These are phyloP conservation scores for Solanum chilense DNA, from an alignment of 257 asterid species.

Conservation along the genomic window DNA sequence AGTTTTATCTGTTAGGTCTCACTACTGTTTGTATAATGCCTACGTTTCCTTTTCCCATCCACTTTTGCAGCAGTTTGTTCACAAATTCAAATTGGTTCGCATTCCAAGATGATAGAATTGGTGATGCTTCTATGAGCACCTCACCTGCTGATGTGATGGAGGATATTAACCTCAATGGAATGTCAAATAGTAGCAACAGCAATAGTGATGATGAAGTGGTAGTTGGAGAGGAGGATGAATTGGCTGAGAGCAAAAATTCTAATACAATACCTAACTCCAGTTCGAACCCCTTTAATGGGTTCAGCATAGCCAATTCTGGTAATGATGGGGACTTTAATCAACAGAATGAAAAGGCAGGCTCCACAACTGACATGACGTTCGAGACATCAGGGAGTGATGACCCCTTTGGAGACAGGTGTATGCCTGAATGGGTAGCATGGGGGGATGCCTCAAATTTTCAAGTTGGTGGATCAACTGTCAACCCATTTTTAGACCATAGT, in stretches of 20 bases:
- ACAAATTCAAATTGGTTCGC: slow-evolving; percentile 99
- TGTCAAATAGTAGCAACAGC: slow-evolving; percentile 43
- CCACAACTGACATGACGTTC: slow-evolving; percentile 38
- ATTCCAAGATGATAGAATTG: slow-evolving; percentile 69
- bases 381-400: slow-evolving; percentile 65
- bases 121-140: slow-evolving; percentile 36
- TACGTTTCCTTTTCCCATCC: neutral
- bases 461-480: slow-evolving; percentile 46
- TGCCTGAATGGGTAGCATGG: slow-evolving; percentile 98
- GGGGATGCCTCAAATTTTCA: slow-evolving; percentile 55
- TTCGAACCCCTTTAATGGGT: slow-evolving; percentile 15
- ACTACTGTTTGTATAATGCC: neutral
- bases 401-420: slow-evolving; percentile 68
- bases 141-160: slow-evolving; percentile 53
- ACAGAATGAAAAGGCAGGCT: slow-evolving; percentile 15
- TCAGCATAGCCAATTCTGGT: slow-evolving; percentile 12
- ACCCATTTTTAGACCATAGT: slow-evolving; percentile 55
- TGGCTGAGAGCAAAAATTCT: slow-evolving; percentile 27
- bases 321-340: slow-evolving; percentile 8
- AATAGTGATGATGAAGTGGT: slow-evolving; percentile 83
- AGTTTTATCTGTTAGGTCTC: neutral
- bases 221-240: slow-evolving; percentile 82
- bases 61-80: slow-evolving; percentile 64
- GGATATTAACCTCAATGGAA: slow-evolving; percentile 43
- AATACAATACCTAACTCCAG: slow-evolving; percentile 21